Percentiles rank a stretch among this genome's conserved stretches.
Conservation (phyloP, 2,329 filamentous ascomycete genomes). For the Colletotrichum salicis region DNA sequence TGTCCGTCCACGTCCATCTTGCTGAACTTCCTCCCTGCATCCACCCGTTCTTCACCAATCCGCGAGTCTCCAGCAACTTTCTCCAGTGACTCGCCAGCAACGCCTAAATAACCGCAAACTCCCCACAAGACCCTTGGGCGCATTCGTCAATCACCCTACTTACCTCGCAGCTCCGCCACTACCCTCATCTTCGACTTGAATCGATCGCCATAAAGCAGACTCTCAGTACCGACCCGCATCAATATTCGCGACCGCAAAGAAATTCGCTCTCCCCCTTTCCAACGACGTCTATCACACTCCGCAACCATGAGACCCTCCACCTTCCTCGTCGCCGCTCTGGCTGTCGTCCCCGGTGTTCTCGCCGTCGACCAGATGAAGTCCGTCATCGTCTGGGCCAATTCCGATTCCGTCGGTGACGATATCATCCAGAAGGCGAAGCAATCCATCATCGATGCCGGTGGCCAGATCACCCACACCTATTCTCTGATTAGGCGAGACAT, state of each 20-base stretch:
- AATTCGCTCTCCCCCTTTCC: not conserved
- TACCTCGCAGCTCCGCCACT: slow-evolving; percentile 4
- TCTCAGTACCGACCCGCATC: not conserved
- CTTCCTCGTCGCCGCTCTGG: slow-evolving; percentile 64
- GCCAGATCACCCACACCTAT: slow-evolving; percentile 83
- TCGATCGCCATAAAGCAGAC: slow-evolving; percentile 16
- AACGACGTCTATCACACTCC: not conserved
- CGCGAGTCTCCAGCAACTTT: slow-evolving; percentile 22
- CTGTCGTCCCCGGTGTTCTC: slow-evolving; percentile 67
- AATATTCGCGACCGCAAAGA: slow-evolving; percentile 6
- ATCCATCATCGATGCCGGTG: slow-evolving; percentile 75
- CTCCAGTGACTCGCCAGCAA: slow-evolving; percentile 15
- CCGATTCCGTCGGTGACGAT: slow-evolving; percentile 70
- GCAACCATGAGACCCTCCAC: slow-evolving; percentile 71
- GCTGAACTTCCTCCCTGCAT: slow-evolving; percentile 26
- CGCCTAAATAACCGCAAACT: slow-evolving; percentile 30
- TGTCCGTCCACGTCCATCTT: not conserved
- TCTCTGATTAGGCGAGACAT: slow-evolving; percentile 70
- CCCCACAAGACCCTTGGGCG: slow-evolving; percentile 12
- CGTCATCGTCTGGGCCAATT: slow-evolving; percentile 82
- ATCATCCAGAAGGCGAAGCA: slow-evolving; percentile 78
- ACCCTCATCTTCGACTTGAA: slow-evolving; percentile 8
- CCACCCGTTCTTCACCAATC: slow-evolving; percentile 6
- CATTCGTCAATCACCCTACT: slow-evolving; percentile 1
- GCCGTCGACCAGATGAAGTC: slow-evolving; percentile 76